phyloP scores from a whole-genome alignment of 345 rosid genomes.

The Camelina sativa region DNA sequence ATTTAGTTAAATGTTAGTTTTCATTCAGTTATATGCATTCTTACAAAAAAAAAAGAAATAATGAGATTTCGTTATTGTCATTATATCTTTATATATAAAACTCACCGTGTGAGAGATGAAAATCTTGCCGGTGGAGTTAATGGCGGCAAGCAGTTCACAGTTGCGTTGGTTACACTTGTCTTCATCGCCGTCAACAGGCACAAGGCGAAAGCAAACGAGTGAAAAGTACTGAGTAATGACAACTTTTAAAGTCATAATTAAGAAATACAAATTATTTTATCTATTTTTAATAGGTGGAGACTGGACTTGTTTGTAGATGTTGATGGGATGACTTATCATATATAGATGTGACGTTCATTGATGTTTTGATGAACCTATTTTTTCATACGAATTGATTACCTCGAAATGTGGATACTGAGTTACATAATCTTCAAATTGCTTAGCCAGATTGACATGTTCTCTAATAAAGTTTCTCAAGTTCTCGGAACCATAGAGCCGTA shows the following conservation, averaged over 20 bases:
- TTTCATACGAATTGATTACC: constrained; percentile 14
- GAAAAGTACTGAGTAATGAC: constrained; percentile 51
- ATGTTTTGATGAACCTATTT: background rate
- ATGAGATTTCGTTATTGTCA: too few relatives aligned
- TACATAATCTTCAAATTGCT: constrained; percentile 48
- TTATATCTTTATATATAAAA: background rate
- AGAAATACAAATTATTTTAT: background rate
- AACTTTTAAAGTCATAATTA: constrained; percentile 36
- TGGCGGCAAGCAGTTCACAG: constrained; percentile 39
- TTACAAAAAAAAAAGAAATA: too few relatives aligned
- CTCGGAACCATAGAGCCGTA: constrained; percentile 53
- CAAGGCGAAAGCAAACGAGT: constrained; percentile 57
- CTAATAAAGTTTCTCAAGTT: constrained; percentile 49
- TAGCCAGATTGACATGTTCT: constrained; percentile 52
- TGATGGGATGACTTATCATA: too few relatives aligned
- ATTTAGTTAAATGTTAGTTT: background rate
- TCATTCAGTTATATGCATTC: background rate
- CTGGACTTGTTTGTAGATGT: background rate
- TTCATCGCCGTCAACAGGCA: constrained; percentile 29
- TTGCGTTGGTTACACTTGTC: constrained; percentile 41
- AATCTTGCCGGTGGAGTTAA: constrained; percentile 50
- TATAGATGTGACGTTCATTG: background rate
- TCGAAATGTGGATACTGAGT: constrained; percentile 38
- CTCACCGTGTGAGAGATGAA: constrained; percentile 48
- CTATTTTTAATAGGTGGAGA: background rate